A percentile compares a stretch with the other conserved stretches of the same genome.
Evolutionary conservation across 2,329 filamentous ascomycete genomes (phyloP).

Genomic region (Aureobasidium sp.): DNA sequence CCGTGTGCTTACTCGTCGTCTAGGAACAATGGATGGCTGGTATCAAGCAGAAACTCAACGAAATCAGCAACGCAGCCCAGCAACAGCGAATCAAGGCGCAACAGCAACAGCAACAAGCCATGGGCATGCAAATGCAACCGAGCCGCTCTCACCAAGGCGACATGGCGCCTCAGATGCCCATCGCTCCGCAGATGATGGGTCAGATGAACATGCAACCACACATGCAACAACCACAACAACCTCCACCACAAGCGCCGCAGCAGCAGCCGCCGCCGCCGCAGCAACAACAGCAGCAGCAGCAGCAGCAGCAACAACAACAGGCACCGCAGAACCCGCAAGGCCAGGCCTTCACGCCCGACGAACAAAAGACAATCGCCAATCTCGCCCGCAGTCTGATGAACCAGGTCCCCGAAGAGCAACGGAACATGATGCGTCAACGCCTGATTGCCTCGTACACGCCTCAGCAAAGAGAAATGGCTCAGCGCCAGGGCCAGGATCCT

Average conservation of each 20-base stretch:
- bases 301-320: constrained; percentile 24
- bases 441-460: constrained; percentile 41
- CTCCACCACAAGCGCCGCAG: constrained; percentile 18
- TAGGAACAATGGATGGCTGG: constrained; percentile 18
- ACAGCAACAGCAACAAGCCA: constrained; percentile 16
- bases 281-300: constrained; percentile 17
- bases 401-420: constrained; percentile 37
- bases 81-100: constrained; percentile 14
- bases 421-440: constrained; percentile 40
- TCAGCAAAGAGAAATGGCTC: constrained; percentile 42
- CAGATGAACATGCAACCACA: constrained; percentile 37
- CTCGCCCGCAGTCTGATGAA: constrained; percentile 43
- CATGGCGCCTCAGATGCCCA: constrained; percentile 38
- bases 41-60: constrained; percentile 18
- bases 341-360: constrained; percentile 31
- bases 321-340: constrained; percentile 19
- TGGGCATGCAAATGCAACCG: constrained; percentile 30
- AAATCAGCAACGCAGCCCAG: constrained; percentile 15
- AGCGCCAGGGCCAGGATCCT: constrained; percentile 42
- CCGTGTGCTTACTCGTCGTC: not conserved
- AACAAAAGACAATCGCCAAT: constrained; percentile 39
- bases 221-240: constrained; percentile 22
- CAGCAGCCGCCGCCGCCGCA: constrained; percentile 17
- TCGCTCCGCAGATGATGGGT: constrained; percentile 45
- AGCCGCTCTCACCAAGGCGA: constrained; percentile 36